Evolutionary conservation across 1,284 basidiomycete species (phyloP).

Genomic region (Puccinia sorghi): DNA sequence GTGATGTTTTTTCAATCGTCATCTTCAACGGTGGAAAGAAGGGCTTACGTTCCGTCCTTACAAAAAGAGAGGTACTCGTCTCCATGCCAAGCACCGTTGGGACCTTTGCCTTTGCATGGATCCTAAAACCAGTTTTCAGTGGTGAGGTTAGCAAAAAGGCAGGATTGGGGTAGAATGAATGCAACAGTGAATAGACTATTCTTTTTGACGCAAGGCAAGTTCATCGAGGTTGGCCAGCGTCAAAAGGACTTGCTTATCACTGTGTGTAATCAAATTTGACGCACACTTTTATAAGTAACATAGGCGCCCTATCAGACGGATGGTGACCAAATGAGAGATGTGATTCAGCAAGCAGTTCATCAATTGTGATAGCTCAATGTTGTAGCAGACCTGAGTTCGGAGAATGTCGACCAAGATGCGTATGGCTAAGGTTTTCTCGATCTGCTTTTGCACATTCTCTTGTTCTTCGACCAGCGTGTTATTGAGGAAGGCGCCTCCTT

Average conservation of each 20-base stretch:
- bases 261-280: not conserved
- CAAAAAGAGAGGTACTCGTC: conserved; percentile 42
- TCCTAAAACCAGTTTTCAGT: conserved; percentile 1
- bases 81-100: conserved; percentile 44
- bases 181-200: not conserved
- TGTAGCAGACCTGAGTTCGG: conserved; percentile 27
- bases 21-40: not conserved
- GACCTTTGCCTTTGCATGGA: conserved; percentile 38
- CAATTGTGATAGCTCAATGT: not conserved
- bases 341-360: not conserved
- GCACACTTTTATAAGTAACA: conserved; percentile 38
- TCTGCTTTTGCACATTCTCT: conserved; percentile 30
- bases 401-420: conserved; percentile 47
- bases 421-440: conserved; percentile 38
- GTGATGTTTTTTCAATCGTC: not conserved
- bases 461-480: conserved; percentile 27
- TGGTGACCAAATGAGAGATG: not conserved
- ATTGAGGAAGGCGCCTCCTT: conserved; percentile 45
- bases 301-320: conserved; percentile 19
- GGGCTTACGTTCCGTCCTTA: conserved; percentile 41
- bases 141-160: not conserved
- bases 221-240: not conserved
- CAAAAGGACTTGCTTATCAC: no score
- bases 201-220: not conserved
- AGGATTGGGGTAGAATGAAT: not conserved